Percentiles rank a stretch among this genome's conserved stretches.
Conservation (phyloP, 495 filamentous ascomycete genomes). For the Evansstolkia leycettana region DNA sequence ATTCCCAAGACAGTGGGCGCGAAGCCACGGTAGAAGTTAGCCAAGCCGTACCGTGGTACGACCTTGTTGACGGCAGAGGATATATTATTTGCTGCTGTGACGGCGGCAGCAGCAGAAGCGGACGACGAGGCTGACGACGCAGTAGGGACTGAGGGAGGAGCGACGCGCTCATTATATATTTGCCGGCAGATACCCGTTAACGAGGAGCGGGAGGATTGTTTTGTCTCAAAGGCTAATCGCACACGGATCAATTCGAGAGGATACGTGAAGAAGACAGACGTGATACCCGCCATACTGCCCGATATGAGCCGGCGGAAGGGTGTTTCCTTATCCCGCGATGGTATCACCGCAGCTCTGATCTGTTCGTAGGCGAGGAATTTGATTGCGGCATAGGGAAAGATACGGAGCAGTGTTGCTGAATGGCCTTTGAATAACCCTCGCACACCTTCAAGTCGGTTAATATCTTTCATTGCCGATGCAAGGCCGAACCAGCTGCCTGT, state of each 20-base stretch:
- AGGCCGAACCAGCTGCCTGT: constrained; percentile 77
- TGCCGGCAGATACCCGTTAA: constrained; percentile 60
- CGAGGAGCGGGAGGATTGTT: constrained; percentile 48
- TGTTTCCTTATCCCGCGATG: constrained; percentile 60
- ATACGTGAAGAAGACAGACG: constrained; percentile 90
- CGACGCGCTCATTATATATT: constrained; percentile 67
- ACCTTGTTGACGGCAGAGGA: constrained; percentile 26
- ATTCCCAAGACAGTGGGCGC: constrained; percentile 81
- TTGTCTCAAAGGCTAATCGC: constrained; percentile 88
- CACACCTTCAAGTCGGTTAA: constrained; percentile 61
- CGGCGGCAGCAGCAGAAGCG: constrained; percentile 10
- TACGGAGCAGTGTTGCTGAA: constrained; percentile 83
- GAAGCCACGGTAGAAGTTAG: constrained; percentile 95
- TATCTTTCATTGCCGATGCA: constrained; percentile 64
- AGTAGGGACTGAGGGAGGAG: constrained; percentile 12
- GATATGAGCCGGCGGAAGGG: constrained; percentile 62
- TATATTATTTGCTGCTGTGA: constrained; percentile 20
- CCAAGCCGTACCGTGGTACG: constrained; percentile 52
- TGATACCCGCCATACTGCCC: constrained; percentile 73
- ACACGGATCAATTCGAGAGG: constrained; percentile 87
- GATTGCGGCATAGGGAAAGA: constrained; percentile 94
- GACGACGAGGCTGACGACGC: constrained; percentile 4
- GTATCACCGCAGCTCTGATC: constrained; percentile 66
- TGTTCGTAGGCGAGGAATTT: constrained; percentile 98
- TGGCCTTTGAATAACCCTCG: constrained; percentile 82